A percentile compares a stretch with the other conserved stretches of the same genome.
Conservation (phyloP, 768 basidiomycete species). For the Suillus subalutaceus region DNA sequence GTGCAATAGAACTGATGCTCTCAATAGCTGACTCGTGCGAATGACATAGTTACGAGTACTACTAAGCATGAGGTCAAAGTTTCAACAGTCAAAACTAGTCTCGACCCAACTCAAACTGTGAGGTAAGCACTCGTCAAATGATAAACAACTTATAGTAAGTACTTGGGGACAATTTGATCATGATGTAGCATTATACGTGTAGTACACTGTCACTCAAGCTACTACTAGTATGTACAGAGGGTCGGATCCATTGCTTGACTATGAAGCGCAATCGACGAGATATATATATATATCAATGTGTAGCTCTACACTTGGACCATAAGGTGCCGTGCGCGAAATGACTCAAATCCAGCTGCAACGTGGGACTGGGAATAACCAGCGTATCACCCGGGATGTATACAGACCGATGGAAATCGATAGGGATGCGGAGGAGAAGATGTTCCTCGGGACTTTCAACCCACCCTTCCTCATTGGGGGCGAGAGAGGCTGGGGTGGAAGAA, state of each 20-base stretch:
- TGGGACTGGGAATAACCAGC: constrained; percentile 6
- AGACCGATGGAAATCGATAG: background rate
- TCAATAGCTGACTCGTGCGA: constrained; percentile 9
- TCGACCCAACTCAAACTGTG: background rate
- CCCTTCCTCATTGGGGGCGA: background rate
- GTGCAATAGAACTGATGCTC: constrained; percentile 4
- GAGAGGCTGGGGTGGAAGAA: background rate
- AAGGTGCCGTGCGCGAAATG: background rate
- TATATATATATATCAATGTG: background rate
- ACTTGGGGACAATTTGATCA: background rate
- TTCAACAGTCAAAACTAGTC: background rate
- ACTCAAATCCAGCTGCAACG: constrained; percentile 8
- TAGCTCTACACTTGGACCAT: background rate
- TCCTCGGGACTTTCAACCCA: constrained; percentile 4
- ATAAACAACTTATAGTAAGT: background rate
- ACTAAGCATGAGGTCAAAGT: background rate
- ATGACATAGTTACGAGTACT: constrained; percentile 5
- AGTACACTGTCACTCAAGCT: background rate
- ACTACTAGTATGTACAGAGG: background rate
- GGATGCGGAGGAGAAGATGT: constrained; percentile 10
- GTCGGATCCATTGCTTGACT: background rate
- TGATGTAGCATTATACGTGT: background rate
- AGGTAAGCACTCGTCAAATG: background rate
- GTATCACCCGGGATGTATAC: constrained; percentile 1
- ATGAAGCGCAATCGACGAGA: background rate